Percentiles rank a stretch among this genome's conserved stretches.
Evolutionary conservation across 2,329 filamentous ascomycete genomes (phyloP).

Genomic region (Magnaporthiopsis rhizophila): DNA sequence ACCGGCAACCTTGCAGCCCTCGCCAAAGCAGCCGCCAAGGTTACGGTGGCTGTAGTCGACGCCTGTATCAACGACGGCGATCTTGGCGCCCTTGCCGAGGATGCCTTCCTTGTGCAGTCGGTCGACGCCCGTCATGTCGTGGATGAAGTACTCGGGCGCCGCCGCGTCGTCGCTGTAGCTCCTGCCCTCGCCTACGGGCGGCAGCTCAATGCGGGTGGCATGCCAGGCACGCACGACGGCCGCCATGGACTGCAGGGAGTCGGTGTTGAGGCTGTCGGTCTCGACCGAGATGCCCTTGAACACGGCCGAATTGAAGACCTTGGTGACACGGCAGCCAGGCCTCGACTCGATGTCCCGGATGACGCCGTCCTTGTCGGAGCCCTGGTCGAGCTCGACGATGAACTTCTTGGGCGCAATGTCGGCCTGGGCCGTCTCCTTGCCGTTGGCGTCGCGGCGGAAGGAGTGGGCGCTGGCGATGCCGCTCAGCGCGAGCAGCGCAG

Average conservation of each 20-base stretch:
- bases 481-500: conserved; percentile 1
- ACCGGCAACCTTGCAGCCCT: conserved; percentile 16
- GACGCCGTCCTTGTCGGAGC: neutral
- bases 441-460: conserved; percentile 1
- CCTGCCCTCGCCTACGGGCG: conserved; percentile 6
- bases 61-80: conserved; percentile 14
- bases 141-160: conserved; percentile 10
- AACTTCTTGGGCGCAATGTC: conserved; percentile 6
- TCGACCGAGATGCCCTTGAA: conserved; percentile 9
- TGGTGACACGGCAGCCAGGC: conserved; percentile 4
- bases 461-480: conserved; percentile 1
- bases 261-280: conserved; percentile 7
- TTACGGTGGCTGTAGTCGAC: conserved; percentile 14
- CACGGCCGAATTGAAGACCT: conserved; percentile 4
- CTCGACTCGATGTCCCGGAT: conserved; percentile 1
- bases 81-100: conserved; percentile 12
- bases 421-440: neutral
- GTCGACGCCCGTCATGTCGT: conserved; percentile 14
- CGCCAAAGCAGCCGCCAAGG: conserved; percentile 21
- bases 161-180: conserved; percentile 5
- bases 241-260: conserved; percentile 6
- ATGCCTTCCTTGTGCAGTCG: conserved; percentile 13
- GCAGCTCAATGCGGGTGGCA: conserved; percentile 6
- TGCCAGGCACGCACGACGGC: conserved; percentile 9
- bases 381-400: conserved; percentile 5